Evolutionary conservation across 441 rosid genomes (phyloP), one percentile per base, ranked within the genome.

Genomic region (Arabidopsis lyrata): DNA sequence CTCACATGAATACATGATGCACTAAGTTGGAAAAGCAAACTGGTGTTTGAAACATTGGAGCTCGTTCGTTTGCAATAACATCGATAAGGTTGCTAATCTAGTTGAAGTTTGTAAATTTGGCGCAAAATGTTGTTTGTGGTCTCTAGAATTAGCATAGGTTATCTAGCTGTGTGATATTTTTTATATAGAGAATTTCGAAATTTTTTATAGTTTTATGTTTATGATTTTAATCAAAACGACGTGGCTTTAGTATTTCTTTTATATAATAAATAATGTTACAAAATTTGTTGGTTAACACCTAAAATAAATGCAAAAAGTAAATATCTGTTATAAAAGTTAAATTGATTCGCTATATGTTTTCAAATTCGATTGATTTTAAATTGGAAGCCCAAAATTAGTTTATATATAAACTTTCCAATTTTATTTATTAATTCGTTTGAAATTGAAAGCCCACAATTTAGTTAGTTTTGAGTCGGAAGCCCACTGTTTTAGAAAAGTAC

Each of bases 1-100:
- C 10, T 45, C 49, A 45, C 49, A 45, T n/a, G n/a, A n/a, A n/a
- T n/a, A n/a, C n/a, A n/a, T 45, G 49, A 15, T n/a, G 49, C 49
- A 45, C 18, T 0, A 45, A 14, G 9, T 42, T 42, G 47, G 47
- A 14, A 13, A 42, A 16, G 8, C 49, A 45, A 45, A 45, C 3
- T n/a, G 20, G 20, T 45, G 49, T n/a, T 0, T 45, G 9, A n/a
- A 45, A 14, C 4, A 2, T n/a, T 45, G 6, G 49, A 1, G 1
- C 20, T n/a, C 9, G 49, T 45, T 45, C 0, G 3, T 42, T 42
- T 42, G 49, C 18, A 45, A 7, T 45, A 15, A 15, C 18, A 45
- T 6, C 8, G 9, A 1, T 45, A 15, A 15, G 20, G 9, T n/a
- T 8, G 49, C n/a, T n/a, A 44, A 42, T 13, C 15, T 45, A 45